Conservation (phyloP, 768 basidiomycete genomes). For the Mycena crocata region DNA sequence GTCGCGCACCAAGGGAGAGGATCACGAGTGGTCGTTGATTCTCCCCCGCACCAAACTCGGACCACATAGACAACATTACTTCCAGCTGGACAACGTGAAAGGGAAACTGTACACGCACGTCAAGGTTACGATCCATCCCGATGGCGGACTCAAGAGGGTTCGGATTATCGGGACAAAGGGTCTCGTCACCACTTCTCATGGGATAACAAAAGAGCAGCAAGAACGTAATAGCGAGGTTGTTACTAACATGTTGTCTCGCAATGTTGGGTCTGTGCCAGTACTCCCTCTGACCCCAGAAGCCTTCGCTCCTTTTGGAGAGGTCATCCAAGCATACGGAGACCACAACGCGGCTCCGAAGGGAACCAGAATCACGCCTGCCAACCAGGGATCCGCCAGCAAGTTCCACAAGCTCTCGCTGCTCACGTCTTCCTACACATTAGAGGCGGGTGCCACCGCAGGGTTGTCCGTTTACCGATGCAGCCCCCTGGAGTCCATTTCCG, state of each 20-base stretch:
- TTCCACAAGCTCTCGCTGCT: slow-evolving; percentile 92
- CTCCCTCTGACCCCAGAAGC: slow-evolving; percentile 85
- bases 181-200: slow-evolving; percentile 9
- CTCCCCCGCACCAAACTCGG: slow-evolving; percentile 85
- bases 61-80: slow-evolving; percentile 90
- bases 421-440: slow-evolving; percentile 71
- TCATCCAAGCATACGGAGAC: slow-evolving; percentile 88
- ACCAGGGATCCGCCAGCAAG: slow-evolving; percentile 91
- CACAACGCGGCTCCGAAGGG: slow-evolving; percentile 73
- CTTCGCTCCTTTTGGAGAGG: slow-evolving; percentile 90
- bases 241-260: not conserved
- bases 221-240: slow-evolving; percentile 7
- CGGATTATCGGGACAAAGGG: slow-evolving; percentile 75
- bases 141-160: slow-evolving; percentile 96
- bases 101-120: slow-evolving; percentile 81
- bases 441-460: slow-evolving; percentile 67
- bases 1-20: slow-evolving; percentile 47
- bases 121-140: slow-evolving; percentile 90
- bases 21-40: slow-evolving; percentile 77
- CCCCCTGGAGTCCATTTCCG: slow-evolving; percentile 57
- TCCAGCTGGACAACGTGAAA: slow-evolving; percentile 79
- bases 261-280: slow-evolving; percentile 55
- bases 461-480: slow-evolving; percentile 90
- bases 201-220: slow-evolving; percentile 1
- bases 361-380: slow-evolving; percentile 82